Conservation (phyloP, 164 flowering plant genomes). For the Piper longum region DNA sequence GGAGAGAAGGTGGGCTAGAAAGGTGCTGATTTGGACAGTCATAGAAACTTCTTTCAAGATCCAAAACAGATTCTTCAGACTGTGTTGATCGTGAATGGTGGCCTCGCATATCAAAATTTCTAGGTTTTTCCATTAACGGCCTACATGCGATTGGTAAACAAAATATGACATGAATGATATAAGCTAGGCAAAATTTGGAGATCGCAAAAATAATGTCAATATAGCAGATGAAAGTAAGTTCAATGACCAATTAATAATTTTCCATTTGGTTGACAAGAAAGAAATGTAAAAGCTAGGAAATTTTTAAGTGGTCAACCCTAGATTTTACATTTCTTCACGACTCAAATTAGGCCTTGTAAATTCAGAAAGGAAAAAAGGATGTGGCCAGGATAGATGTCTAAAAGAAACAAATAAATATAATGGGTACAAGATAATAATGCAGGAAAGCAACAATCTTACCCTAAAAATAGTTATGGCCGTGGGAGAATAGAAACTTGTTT, state of each 20-base stretch:
- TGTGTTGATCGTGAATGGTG: conserved; percentile 57
- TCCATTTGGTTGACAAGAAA: neutral
- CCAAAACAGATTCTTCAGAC: conserved; percentile 78
- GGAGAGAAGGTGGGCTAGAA: conserved; percentile 55
- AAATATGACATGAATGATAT: neutral
- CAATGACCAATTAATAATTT: neutral
- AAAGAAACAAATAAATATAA: too few species aligned
- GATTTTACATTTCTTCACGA: neutral
- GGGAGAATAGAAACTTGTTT: neutral
- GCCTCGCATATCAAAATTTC: conserved; percentile 31
- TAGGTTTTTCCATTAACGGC: conserved; percentile 37
- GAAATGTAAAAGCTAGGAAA: neutral
- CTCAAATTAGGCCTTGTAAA: too few species aligned
- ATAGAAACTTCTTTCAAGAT: conserved; percentile 56
- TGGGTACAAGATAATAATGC: too few species aligned
- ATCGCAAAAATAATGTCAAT: neutral
- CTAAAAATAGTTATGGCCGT: neutral
- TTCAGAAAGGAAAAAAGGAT: too few species aligned
- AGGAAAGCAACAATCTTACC: neutral
- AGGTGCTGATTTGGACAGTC: conserved; percentile 31
- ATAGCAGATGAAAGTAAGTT: neutral
- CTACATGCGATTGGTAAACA: conserved; percentile 15
- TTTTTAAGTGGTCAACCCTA: neutral
- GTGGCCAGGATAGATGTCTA: too few species aligned
- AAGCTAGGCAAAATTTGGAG: neutral